Percentiles rank a stretch among this genome's conserved stretches.
Evolutionary conservation across 2,329 filamentous ascomycete genomes (phyloP).

Genomic region (Xylariaceae sp.): DNA sequence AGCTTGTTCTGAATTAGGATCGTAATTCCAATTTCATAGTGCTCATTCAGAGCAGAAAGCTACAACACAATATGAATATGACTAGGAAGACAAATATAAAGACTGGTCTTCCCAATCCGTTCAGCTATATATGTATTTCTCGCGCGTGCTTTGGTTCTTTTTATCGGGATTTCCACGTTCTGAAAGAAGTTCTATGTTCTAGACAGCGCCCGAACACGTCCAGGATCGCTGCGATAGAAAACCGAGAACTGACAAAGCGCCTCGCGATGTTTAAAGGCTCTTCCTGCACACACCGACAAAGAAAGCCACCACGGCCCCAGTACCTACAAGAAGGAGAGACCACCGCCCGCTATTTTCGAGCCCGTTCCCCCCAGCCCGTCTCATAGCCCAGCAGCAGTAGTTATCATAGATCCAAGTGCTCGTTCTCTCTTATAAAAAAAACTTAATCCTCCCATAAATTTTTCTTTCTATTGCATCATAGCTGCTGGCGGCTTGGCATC

Average conservation of each 20-base stretch:
- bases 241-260: slow-evolving; percentile 26
- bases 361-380: slow-evolving; percentile 25
- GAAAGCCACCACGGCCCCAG: slow-evolving; percentile 28
- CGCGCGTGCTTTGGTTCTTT: slow-evolving; percentile 25
- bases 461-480: slow-evolving; percentile 14
- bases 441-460: neutral
- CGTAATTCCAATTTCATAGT: neutral
- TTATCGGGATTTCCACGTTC: slow-evolving; percentile 4
- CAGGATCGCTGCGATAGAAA: slow-evolving; percentile 31
- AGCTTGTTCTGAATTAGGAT: neutral
- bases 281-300: slow-evolving; percentile 34
- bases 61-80: slow-evolving; percentile 12
- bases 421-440: slow-evolving; percentile 32
- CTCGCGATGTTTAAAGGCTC: slow-evolving; percentile 27
- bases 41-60: neutral
- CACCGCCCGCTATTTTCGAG: slow-evolving; percentile 30
- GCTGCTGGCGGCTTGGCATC: slow-evolving; percentile 41
- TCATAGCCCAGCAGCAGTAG: slow-evolving; percentile 35
- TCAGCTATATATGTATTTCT: neutral
- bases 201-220: slow-evolving; percentile 29
- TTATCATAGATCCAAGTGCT: slow-evolving; percentile 38
- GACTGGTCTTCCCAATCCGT: slow-evolving; percentile 23
- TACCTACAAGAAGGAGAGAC: slow-evolving; percentile 39
- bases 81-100: slow-evolving; percentile 11
- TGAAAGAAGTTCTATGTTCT: slow-evolving; percentile 34